phyloP scores from a whole-genome alignment of 768 basidiomycete species.

The Tricholoma saponaceum region DNA sequence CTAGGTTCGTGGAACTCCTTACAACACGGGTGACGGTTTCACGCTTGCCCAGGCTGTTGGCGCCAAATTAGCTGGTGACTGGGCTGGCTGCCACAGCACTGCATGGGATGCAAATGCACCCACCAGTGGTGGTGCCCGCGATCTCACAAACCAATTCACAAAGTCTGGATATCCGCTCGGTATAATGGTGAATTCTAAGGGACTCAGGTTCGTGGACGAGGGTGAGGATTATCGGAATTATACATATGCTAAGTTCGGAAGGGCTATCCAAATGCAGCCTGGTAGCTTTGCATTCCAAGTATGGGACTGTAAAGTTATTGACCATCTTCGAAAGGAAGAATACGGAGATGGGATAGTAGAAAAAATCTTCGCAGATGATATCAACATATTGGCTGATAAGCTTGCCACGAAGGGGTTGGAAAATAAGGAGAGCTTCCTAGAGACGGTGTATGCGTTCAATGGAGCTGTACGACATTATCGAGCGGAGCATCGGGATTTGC shows the following conservation, averaged over 20 bases:
- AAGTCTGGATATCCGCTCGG: conserved; percentile 74
- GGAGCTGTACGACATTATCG: conserved; percentile 36
- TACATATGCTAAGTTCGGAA: conserved; percentile 68
- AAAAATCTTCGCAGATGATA: conserved; percentile 42
- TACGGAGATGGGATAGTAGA: conserved; percentile 61
- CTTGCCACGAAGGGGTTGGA: conserved; percentile 43
- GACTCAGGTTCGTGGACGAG: conserved; percentile 66
- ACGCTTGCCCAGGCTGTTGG: conserved; percentile 45
- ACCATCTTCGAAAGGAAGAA: conserved; percentile 55
- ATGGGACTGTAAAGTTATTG: conserved; percentile 47
- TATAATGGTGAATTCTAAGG: conserved; percentile 59
- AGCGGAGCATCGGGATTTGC: conserved; percentile 25
- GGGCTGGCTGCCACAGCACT: conserved; percentile 67
- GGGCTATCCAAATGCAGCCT: conserved; percentile 54
- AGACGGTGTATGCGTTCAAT: conserved; percentile 50
- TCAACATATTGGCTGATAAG: conserved; percentile 48
- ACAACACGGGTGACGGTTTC: conserved; percentile 66
- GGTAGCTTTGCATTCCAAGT: conserved; percentile 62
- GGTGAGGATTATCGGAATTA: conserved; percentile 71
- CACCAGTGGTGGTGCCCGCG: conserved; percentile 45
- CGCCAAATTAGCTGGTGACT: conserved; percentile 60
- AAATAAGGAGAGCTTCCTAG: conserved; percentile 35
- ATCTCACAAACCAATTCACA: conserved; percentile 65
- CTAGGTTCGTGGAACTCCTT: conserved; percentile 68
- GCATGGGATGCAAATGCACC: conserved; percentile 67